Evolutionary conservation across 1,284 basidiomycete species (phyloP).

Genomic region (Leccinum pachyderme): DNA sequence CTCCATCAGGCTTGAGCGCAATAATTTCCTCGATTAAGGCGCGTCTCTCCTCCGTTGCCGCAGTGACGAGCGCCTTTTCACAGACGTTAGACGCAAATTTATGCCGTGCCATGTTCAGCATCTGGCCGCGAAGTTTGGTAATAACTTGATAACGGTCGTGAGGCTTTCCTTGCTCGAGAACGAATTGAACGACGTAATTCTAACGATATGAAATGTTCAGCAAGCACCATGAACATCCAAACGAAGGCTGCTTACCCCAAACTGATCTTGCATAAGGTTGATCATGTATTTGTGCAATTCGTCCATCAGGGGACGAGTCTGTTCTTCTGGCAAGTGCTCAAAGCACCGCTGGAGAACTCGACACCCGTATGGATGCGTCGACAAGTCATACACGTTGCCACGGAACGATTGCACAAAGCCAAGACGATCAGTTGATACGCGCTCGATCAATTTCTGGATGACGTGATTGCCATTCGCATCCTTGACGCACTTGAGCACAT

Average conservation of each 20-base stretch:
- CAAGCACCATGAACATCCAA: background rate
- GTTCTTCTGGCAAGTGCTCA: slow-evolving; percentile 75
- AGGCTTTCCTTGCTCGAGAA: slow-evolving; percentile 77
- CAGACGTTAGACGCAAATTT: slow-evolving; percentile 98
- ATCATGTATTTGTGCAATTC: slow-evolving; percentile 77
- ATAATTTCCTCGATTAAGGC: slow-evolving; percentile 82
- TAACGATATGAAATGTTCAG: slow-evolving; percentile 31
- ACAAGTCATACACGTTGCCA: slow-evolving; percentile 81
- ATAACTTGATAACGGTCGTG: slow-evolving; percentile 75
- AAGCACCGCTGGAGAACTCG: slow-evolving; percentile 93
- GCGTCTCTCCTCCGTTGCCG: slow-evolving; percentile 61
- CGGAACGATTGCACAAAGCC: slow-evolving; percentile 77
- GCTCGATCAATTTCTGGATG: slow-evolving; percentile 82
- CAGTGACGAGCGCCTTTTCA: slow-evolving; percentile 83
- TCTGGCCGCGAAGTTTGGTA: slow-evolving; percentile 71
- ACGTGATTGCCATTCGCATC: slow-evolving; percentile 97
- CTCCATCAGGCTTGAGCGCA: slow-evolving; percentile 57
- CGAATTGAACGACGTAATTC: slow-evolving; percentile 97
- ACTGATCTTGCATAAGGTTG: slow-evolving; percentile 83
- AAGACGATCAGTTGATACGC: slow-evolving; percentile 76
- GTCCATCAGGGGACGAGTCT: slow-evolving; percentile 74
- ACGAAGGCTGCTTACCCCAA: slow-evolving; percentile 59
- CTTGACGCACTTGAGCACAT: slow-evolving; percentile 86
- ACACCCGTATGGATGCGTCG: slow-evolving; percentile 93
- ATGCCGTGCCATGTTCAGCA: slow-evolving; percentile 81